Base-by-base conservation (phyloP, 1,139 yeast genomes). In the Meyerozyma sp. region DNA sequence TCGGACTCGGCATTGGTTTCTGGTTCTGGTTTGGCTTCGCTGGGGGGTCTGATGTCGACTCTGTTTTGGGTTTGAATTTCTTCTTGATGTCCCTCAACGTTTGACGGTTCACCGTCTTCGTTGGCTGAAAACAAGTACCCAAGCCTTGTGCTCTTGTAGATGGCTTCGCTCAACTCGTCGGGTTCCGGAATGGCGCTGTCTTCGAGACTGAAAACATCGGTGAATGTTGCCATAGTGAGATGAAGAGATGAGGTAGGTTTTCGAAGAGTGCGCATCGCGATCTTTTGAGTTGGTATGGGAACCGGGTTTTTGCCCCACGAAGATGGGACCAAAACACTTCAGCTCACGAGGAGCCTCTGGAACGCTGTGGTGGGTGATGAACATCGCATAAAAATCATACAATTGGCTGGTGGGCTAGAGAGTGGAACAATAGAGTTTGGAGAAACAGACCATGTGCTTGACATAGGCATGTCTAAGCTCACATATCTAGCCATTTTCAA, bases 391-490 rank as follows among this genome's bases (percentile, higher is more conserved):
- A 18, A 26, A 18, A 8, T 44, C 18, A 53, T 66, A 13, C 65
- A 59, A 49, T 28, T 66, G 13, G 46, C 62, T 11, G 61, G 61
- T 1, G 49, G 43, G 6, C 45, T 49, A 7, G 43, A 41, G 2
- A 50, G 40, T 5, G 51, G 43, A 6, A 41, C 40, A 11, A 42
- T 56, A 7, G 46, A 46, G 3, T 39, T 45, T 5, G 47, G 49
- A 35, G 54, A 52, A 14, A 52, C 53, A 8, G 55, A 48, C 5
- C 54, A 49, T 5, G 51, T 53, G 3, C 48, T 65, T 13, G 73
- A 67, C 30, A 63, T 73, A 7, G 78, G 75, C 0, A 29, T 73
- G 8, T 51, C 63, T 32, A 70, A 69, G 46, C 43, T 41, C 16
- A 50, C 59, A 2, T 71, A 69, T 45, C 52, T 68, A 32, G 45